Conservation (phyloP, 306 rosid species). For the Pyrus pyrifolia region DNA sequence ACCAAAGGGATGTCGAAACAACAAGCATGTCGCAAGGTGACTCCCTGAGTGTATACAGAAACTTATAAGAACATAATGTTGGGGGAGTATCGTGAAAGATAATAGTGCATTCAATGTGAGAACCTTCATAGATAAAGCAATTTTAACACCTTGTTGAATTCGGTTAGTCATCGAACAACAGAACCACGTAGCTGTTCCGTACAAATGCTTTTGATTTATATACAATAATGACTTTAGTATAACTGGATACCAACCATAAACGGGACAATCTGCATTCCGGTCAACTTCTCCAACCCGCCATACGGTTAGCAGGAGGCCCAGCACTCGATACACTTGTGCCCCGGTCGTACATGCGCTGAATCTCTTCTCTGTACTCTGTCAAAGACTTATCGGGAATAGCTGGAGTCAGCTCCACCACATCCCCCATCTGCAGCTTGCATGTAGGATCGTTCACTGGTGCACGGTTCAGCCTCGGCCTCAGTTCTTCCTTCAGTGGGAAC, state of each 20-base stretch:
- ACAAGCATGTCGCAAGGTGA: not conserved
- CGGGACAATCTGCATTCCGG: slow-evolving; percentile 9
- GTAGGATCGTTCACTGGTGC: slow-evolving; percentile 58
- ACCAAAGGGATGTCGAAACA: not conserved
- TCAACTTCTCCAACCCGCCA: slow-evolving; percentile 59
- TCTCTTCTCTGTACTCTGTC: slow-evolving; percentile 85
- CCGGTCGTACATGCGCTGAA: slow-evolving; percentile 84
- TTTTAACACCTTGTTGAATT: slow-evolving; percentile 27
- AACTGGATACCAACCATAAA: slow-evolving; percentile 15
- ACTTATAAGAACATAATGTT: not conserved
- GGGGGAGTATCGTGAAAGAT: not conserved
- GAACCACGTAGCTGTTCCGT: slow-evolving; percentile 31
- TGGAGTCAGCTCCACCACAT: slow-evolving; percentile 81
- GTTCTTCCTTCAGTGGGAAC: slow-evolving; percentile 79
- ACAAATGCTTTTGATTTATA: slow-evolving; percentile 29
- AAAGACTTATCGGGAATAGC: slow-evolving; percentile 68
- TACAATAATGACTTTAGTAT: slow-evolving; percentile 19
- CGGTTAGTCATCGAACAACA: slow-evolving; percentile 33
- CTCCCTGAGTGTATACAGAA: not conserved
- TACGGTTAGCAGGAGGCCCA: slow-evolving; percentile 40
- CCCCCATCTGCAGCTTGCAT: slow-evolving; percentile 90
- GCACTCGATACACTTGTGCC: slow-evolving; percentile 48
- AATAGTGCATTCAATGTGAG: not conserved
- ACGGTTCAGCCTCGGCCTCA: slow-evolving; percentile 86
- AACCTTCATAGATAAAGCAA: slow-evolving; percentile 7